Evolutionary conservation across 208 protist species (phyloP).

Genomic region (Crithidia brevicula): DNA sequence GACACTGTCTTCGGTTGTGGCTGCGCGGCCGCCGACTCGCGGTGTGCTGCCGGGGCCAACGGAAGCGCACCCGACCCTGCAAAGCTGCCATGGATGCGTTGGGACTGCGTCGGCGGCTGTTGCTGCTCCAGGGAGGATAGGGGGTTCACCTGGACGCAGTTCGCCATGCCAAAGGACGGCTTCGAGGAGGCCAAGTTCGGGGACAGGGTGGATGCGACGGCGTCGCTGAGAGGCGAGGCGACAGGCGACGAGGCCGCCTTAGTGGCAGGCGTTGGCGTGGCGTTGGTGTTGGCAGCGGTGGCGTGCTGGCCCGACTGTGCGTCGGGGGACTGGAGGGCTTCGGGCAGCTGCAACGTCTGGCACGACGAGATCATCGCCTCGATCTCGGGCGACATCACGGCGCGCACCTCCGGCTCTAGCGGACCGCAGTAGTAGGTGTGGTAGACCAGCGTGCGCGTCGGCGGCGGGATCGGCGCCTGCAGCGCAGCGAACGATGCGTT

Average conservation of each 20-base stretch:
- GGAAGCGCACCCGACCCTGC: no score
- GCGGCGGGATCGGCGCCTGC: neutral
- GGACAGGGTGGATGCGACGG: no score
- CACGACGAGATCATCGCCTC: conserved; percentile 43
- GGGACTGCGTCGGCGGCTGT: no score
- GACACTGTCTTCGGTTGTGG: neutral
- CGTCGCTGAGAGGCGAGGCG: no score
- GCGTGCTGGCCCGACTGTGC: neutral
- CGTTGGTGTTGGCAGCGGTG: neutral
- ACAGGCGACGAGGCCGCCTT: no score
- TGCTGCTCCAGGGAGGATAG: no score
- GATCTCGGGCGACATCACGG: conserved; percentile 52
- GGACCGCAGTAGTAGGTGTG: conserved; percentile 63
- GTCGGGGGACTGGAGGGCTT: neutral
- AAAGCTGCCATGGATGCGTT: no score
- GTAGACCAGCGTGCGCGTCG: conserved; percentile 18
- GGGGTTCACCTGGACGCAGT: no score
- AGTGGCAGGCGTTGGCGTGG: neutral
- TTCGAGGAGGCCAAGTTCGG: no score
- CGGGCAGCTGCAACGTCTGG: conserved; percentile 16
- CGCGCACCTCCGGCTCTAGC: conserved; percentile 54
- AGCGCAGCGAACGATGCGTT: conserved; percentile 18
- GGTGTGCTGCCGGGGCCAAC: no score
- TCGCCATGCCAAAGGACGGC: no score
- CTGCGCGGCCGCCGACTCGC: neutral